Evolutionary conservation across 1,284 basidiomycete genomes (phyloP), one percentile per base, ranked within the genome.

Genomic region (Ganoderma leucocontextum): DNA sequence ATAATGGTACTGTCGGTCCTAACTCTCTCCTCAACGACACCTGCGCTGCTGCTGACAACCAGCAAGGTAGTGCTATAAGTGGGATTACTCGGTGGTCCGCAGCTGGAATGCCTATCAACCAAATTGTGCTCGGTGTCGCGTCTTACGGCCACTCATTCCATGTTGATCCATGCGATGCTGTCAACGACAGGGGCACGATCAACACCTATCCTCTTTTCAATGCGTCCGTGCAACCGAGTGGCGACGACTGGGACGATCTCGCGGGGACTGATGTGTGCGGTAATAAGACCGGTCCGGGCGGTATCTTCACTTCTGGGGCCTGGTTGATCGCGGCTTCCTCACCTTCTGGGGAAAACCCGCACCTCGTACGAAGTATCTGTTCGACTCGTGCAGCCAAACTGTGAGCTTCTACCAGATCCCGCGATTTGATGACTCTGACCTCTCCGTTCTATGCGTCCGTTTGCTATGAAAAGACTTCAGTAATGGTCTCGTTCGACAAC

Each of bases 121-220:
- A 95, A 81, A 89, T 97, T 72, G 88, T 93, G 15, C 88, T 97
- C 52, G 95, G 94, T 67, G 89, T 96, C 1, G 89, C 95, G 15
- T 84, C 90, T 17, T 96, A 95, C 80, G 92, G 89, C 2, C 89
- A 91, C 78, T 86, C 87, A 22, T 91, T 83, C 83, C 74, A 77
- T 62, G 86, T 90, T 62, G 75, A 75, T 29, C 73, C 76, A 17
- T 41, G 63, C 10, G 72, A 74, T 44, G 91, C 90, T 3, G 78
- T 84, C 69, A 71, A 73, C 57, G 70, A 63, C 57, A 58, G 67
- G 53, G 73, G 70, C 35, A 74, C 75, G 35, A 69, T 70, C 35
- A 80, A 79, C 17, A 55, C 82, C 13, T 91, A 85, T 76, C 88
- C 90, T 2, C 58, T 80, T 3, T 92, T 88, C 72, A 79, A 86